Evolutionary conservation across 148 eudicot species (phyloP), one percentile per base, ranked within the genome.

Genomic region (Diospyros lotus): DNA sequence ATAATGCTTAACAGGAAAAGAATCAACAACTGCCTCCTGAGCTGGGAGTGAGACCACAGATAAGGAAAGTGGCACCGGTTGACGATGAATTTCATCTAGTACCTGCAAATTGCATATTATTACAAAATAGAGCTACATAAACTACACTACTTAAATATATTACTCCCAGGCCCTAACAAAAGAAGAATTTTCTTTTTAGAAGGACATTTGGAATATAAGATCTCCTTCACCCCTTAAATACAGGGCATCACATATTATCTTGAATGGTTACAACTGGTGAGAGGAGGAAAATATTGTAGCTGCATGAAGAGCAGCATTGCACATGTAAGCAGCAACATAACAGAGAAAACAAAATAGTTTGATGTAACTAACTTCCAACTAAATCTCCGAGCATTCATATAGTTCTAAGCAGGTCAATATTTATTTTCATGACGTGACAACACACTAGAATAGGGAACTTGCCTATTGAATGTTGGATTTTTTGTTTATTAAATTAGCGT

Each of bases 71-170:
- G 94, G 85, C 58, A 82, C 73, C 3, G 95, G 97, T 82, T 90
- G 95, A 61, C 82, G 89, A 78, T 90, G 95, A 74, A 93, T 84
- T 77, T 93, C 95, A 81, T 93, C 95, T 83, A 93, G 79, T 71
- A 90, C 97, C 97, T 93, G 80, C 41, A 78, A 62, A 54, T 64
- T 14, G 18, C 71, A 65, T 17, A 64, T 17, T 11, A 65, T 17
- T n/a, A 17, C 6, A 43, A 58, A 40, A 9, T 58, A 17, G 55
- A 71, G 64, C 28, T 40, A 56, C 39, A 54, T 14, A 39, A 51
- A 69, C 59, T 2, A n/a, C 43, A 17, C 28, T 18, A 17, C 15
- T 48, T 9, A 12, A 48, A 8, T n/a, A 67, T 12, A 8, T 43
- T 41, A 63, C 0, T 2, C 40, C 43, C 2, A 38, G 4, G 5